These are phyloP conservation scores for Schizosaccharomyces cryophilus DNA, from an alignment of 805 yeast genomes.

Conservation along the genomic window DNA sequence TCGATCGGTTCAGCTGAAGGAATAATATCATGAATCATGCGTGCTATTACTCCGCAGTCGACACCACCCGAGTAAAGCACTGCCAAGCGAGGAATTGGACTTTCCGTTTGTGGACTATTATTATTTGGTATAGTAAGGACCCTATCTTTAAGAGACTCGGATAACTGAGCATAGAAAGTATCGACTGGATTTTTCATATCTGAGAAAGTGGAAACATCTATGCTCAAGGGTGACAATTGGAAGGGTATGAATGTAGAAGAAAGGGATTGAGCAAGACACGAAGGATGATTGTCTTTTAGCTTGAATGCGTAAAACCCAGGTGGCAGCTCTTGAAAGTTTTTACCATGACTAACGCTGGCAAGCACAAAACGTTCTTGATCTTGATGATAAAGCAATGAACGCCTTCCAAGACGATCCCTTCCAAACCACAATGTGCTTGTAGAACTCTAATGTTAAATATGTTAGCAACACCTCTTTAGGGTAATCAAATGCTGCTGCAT, in stretches of 20 bases:
- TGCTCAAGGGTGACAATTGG: neutral
- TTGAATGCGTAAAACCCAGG: conserved; percentile 13
- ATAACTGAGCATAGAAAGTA: neutral
- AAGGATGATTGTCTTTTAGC: neutral
- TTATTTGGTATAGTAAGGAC: neutral
- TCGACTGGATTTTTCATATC: neutral
- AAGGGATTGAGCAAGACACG: neutral
- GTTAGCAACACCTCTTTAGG: no score
- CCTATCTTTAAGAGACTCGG: neutral
- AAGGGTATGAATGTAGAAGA: neutral
- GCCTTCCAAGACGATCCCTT: conserved; percentile 58
- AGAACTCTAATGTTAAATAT: no score
- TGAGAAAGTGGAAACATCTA: no score
- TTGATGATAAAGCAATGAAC: conserved; percentile 28
- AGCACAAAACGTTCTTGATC: conserved; percentile 4
- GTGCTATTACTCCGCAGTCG: conserved; percentile 66
- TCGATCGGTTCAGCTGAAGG: conserved; percentile 23
- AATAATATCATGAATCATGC: conserved; percentile 14
- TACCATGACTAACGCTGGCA: conserved; percentile 6
- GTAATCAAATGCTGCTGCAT: no score
- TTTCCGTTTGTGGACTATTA: conserved; percentile 1
- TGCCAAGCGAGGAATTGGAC: conserved; percentile 18
- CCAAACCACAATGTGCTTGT: conserved; percentile 38
- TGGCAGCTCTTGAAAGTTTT: conserved; percentile 15
- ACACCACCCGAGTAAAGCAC: conserved; percentile 83